Percentiles rank a stretch among this genome's conserved stretches.
phyloP scores from a whole-genome alignment of 345 rosid genomes.

The Sonneratia caseolaris region DNA sequence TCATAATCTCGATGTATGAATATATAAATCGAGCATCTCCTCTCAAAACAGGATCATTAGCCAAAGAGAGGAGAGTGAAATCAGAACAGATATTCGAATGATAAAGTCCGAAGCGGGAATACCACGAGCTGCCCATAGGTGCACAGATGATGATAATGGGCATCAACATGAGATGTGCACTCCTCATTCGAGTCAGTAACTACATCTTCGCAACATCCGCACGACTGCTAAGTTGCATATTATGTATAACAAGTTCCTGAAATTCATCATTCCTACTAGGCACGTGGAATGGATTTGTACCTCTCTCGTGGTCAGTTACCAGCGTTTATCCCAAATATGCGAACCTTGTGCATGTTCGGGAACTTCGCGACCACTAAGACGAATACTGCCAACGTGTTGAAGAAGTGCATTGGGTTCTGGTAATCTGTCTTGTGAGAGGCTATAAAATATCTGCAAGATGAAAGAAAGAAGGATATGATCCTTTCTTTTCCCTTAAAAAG shows the following conservation, averaged over 20 bases:
- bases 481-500: background rate
- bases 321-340: conserved; percentile 92
- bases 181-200: background rate
- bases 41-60: background rate
- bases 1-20: background rate
- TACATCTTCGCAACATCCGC: background rate
- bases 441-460: conserved; percentile 63
- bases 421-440: conserved; percentile 95
- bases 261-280: background rate
- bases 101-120: too few species aligned
- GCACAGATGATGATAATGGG: too few species aligned
- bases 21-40: background rate
- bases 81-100: background rate
- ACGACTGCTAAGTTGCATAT: background rate
- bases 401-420: conserved; percentile 81
- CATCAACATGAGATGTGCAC: too few species aligned
- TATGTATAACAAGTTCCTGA: background rate
- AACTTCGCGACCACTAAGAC: conserved; percentile 90
- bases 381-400: conserved; percentile 75
- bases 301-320: conserved; percentile 33
- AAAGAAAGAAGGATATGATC: background rate
- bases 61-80: background rate
- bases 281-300: background rate
- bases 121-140: too few species aligned
- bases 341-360: conserved; percentile 97